Base-by-base conservation (phyloP, 78 protist species). In the Emiliania huxleyi region DNA sequence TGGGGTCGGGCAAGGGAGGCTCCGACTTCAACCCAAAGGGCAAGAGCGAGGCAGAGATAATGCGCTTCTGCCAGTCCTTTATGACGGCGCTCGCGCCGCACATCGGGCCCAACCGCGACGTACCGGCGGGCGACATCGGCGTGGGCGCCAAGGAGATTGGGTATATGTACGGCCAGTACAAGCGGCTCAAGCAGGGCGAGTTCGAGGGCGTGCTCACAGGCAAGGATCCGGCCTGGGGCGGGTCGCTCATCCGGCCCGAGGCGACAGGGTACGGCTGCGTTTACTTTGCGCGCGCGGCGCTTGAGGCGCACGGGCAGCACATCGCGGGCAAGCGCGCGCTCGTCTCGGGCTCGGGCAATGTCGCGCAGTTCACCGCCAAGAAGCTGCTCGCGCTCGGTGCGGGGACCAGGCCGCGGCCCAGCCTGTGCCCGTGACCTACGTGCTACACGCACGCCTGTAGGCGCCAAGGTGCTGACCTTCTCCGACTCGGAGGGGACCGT, bases 91-190 rank as follows among this genome's bases (percentile, higher is more conserved):
- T 96, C 42, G 87, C 0, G 38, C 40, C 89, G 29, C 87, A 96
- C 92, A 90, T 96, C 44, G 97, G 97, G 4, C 73, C 96, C 33
- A 3, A 95, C 89, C 45, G 85, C 48, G 97, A 96, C 56, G 96
- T 96, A 40, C 97, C 97, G 8, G 97, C 97, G 0, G 97, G 97
- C 19, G 97, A 96, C 94, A 96, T 96, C 69, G 96, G 96, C 44
- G 97, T 96, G 23, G 97, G 97, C 35, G 97, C 75, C 22, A 38
- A 96, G 0, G 97, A 96, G 90, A 93, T 96, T 25, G 97, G 97
- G 46, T 96, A 91, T 93, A 1, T 96, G 81, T 96, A 38, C 56
- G 97, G 97, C 18, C 12, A 52, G 44, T 96, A 95, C 94, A 85
- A 91, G 93, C 33, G 87, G 38, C 43, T 95, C 83, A 0, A 37